Percentiles rank a stretch among this genome's conserved stretches.
phyloP scores from a whole-genome alignment of 2,329 filamentous ascomycete species.

The Herpotrichia juniperi region DNA sequence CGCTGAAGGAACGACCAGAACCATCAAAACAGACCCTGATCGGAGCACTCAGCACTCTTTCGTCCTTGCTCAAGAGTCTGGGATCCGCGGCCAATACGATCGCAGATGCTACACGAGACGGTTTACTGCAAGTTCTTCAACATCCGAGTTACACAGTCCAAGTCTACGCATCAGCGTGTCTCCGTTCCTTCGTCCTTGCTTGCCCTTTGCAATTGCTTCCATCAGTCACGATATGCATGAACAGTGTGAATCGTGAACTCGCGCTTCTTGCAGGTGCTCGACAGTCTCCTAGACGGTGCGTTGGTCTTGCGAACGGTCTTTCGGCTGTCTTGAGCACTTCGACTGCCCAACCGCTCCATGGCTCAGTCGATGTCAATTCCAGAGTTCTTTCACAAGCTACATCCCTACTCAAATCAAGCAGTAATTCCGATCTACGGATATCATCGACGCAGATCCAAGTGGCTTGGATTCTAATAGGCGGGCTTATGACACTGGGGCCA shows the following conservation, averaged over 20 bases:
- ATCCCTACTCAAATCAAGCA: slow-evolving; percentile 87
- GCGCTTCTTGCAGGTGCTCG: slow-evolving; percentile 75
- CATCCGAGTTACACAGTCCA: slow-evolving; percentile 98
- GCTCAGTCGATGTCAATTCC: slow-evolving; percentile 94
- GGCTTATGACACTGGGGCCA: slow-evolving; percentile 92
- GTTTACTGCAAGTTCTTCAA: slow-evolving; percentile 85
- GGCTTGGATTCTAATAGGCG: slow-evolving; percentile 95
- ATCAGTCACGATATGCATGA: slow-evolving; percentile 94
- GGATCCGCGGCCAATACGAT: slow-evolving; percentile 82
- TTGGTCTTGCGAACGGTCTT: slow-evolving; percentile 90
- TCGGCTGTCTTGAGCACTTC: slow-evolving; percentile 91
- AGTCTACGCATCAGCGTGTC: slow-evolving; percentile 82
- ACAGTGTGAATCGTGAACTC: slow-evolving; percentile 87
- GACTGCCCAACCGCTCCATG: slow-evolving; percentile 84
- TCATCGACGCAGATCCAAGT: slow-evolving; percentile 97
- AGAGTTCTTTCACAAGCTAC: slow-evolving; percentile 90
- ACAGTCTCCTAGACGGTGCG: slow-evolving; percentile 80
- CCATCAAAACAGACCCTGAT: slow-evolving; percentile 87
- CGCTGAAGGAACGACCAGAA: slow-evolving; percentile 83
- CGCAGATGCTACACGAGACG: slow-evolving; percentile 84
- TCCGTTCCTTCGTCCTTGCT: slow-evolving; percentile 85
- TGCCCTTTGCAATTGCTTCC: slow-evolving; percentile 91
- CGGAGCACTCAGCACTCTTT: slow-evolving; percentile 77
- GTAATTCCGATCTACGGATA: slow-evolving; percentile 85
- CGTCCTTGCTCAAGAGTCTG: slow-evolving; percentile 77